Base-by-base conservation (phyloP, 2,329 filamentous ascomycete species). In the Trichoderma sp. region DNA sequence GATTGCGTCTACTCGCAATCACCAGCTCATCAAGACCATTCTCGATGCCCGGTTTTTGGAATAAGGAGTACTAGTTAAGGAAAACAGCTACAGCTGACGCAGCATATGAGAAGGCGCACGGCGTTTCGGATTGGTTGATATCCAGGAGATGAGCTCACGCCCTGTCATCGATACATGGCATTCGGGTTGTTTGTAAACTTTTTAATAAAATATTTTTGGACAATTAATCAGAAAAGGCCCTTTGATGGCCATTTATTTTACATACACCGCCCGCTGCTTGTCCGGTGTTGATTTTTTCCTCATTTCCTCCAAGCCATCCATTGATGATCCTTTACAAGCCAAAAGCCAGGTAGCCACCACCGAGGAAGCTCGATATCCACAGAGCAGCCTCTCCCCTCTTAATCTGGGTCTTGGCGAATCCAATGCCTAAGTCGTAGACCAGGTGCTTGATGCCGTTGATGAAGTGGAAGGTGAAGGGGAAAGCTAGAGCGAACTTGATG, bases 381-480 rank as follows among this genome's bases (percentile, higher is more conserved):
- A 89, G 80, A 34, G 80, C 80, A 78, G 82, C 84, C 75, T 87
- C 86, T 39, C 81, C 81, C 74, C 80, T 81, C 75, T 82, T 76
- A 74, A 89, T 85, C 18, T 82, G 79, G 1, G 80, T 68, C 83
- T 85, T 86, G 73, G 81, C 76, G 77, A 88, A 89, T 36, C 87
- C 88, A 74, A 82, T 79, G 57, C 83, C 84, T 8, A 85, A 70
- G 74, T 90, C 88, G 79, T 86, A 88, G 61, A 83, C 76, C 57
- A 90, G 79, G 74, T 90, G 88, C 76, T 87, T 84, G 70, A 85
- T 76, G 73, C 88, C 88, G 81, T 87, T 89, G 80, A 88, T 75
- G 74, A 82, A 79, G 83, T 90, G 88, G 82, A 85, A 90, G 70
- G 84, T 80, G 71, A 90, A 88, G n/a, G 88, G 88, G 85, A 88